A percentile compares a stretch with the other conserved stretches of the same genome.
These are phyloP conservation scores for Thraustotheca clavata DNA, from an alignment of 352 stramenopile genomes.

Conservation along the genomic window DNA sequence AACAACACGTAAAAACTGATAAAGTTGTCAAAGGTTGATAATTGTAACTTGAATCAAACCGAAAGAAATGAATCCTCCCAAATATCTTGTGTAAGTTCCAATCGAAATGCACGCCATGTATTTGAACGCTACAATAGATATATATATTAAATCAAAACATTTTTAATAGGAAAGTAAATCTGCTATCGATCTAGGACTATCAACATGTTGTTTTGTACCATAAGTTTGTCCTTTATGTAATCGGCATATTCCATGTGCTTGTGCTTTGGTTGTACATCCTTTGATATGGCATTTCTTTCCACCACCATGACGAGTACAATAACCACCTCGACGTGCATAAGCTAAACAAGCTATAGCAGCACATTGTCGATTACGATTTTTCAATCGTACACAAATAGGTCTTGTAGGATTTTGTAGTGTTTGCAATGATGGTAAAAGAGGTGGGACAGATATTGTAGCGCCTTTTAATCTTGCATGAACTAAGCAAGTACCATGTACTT, in stretches of 20 bases:
- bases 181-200: too few relatives aligned
- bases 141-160: too few relatives aligned
- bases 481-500: not conserved
- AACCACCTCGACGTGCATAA: conserved; percentile 12
- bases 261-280: not conserved
- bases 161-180: too few relatives aligned
- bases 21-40: too few relatives aligned
- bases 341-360: not conserved
- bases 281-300: conserved; percentile 15
- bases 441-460: not conserved
- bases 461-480: not conserved
- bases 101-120: too few relatives aligned
- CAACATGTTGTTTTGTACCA: too few relatives aligned
- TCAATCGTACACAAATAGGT: not conserved
- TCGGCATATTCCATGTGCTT: conserved; percentile 11
- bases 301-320: conserved; percentile 12
- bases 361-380: conserved; percentile 10
- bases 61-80: too few relatives aligned
- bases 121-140: too few relatives aligned
- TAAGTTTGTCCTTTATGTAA: conserved; percentile 14
- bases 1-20: too few relatives aligned
- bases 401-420: not conserved
- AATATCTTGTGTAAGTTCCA: too few relatives aligned
- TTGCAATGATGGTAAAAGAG: not conserved
- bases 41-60: too few relatives aligned